Percentiles rank a stretch among this genome's conserved stretches.
Evolutionary conservation across 208 protist genomes (phyloP).

Genomic region (Trichomonas vaginalis): DNA sequence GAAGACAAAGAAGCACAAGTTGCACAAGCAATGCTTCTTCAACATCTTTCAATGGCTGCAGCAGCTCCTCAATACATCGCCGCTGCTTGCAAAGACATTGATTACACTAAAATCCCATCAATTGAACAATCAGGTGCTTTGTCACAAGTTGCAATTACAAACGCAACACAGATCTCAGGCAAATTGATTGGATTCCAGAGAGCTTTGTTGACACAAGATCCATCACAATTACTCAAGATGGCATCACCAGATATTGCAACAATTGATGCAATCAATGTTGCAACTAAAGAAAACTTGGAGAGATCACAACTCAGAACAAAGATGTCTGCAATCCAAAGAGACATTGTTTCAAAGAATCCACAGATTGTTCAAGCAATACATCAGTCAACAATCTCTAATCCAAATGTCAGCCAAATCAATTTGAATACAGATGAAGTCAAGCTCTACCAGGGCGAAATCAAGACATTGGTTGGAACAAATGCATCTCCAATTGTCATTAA

Average conservation of each 20-base stretch:
- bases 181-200: background rate
- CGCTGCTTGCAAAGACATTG: background rate
- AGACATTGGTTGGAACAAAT: background rate
- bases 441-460: background rate
- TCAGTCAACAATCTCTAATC: background rate
- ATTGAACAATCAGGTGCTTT: background rate
- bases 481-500: background rate
- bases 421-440: background rate
- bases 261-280: background rate
- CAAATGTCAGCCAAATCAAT: background rate
- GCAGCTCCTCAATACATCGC: background rate
- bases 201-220: background rate
- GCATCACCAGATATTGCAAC: background rate
- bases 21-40: background rate
- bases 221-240: background rate
- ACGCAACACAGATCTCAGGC: background rate
- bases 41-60: background rate
- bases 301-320: background rate
- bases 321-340: background rate
- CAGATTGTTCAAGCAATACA: background rate
- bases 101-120: background rate
- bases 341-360: background rate
- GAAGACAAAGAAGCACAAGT: background rate
- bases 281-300: background rate
- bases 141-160: background rate